A percentile compares a stretch with the other conserved stretches of the same genome.
Evolutionary conservation across 352 stramenopile species (phyloP).

Genomic region (Phytopythium boreale): DNA sequence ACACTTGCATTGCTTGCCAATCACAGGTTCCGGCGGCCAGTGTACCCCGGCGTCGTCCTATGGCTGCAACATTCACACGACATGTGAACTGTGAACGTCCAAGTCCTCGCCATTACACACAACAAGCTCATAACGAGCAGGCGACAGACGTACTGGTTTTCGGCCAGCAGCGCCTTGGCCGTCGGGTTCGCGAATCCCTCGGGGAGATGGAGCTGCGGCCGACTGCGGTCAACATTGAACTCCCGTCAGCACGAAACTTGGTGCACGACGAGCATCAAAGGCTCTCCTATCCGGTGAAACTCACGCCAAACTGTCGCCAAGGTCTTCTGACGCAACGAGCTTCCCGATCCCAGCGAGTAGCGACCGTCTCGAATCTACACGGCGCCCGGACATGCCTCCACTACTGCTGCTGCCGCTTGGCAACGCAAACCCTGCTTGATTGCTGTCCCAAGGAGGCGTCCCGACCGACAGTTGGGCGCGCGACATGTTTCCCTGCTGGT

Average conservation of each 20-base stretch:
- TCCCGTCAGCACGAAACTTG: background rate
- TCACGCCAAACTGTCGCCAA: constrained; percentile 35
- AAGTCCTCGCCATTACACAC: background rate
- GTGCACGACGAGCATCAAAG: background rate
- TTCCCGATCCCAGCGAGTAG: constrained; percentile 78
- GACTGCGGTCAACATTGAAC: constrained; percentile 14
- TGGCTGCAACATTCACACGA: constrained; percentile 21
- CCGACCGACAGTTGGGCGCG: background rate
- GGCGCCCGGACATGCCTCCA: constrained; percentile 33
- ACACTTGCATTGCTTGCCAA: background rate
- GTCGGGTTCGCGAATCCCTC: constrained; percentile 49
- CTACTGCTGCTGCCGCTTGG: constrained; percentile 23
- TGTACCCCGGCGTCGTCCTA: constrained; percentile 38
- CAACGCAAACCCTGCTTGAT: background rate
- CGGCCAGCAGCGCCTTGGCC: constrained; percentile 55
- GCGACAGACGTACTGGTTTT: constrained; percentile 64
- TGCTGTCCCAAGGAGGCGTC: constrained; percentile 9
- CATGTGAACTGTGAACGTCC: background rate
- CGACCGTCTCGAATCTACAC: constrained; percentile 50
- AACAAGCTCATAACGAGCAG: background rate
- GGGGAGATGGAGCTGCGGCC: constrained; percentile 43
- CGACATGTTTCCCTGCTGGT: constrained; percentile 11
- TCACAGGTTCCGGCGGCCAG: constrained; percentile 33
- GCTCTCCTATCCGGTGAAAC: constrained; percentile 10
- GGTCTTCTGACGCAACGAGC: constrained; percentile 53